These are phyloP conservation scores for Williopsis jadinii DNA, from an alignment of 1,139 yeast species.

Conservation along the genomic window DNA sequence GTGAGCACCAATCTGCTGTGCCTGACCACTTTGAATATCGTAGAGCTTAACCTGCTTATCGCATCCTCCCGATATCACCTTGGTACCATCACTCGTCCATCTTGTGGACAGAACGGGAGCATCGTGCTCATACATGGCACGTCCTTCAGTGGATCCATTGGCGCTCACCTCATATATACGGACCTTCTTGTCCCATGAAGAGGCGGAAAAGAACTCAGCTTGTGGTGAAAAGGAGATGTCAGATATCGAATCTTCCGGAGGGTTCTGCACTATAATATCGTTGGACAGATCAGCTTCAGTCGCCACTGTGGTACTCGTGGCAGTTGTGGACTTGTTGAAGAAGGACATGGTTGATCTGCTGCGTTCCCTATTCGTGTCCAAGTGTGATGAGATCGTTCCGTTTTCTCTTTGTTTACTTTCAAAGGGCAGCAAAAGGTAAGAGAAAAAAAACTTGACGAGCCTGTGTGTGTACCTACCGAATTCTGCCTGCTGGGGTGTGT, in stretches of 20 bases:
- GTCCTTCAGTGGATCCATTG: constrained; percentile 61
- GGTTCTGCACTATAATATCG: constrained; percentile 71
- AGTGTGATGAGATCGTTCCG: no score
- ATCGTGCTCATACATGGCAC: constrained; percentile 85
- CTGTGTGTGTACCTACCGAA: no score
- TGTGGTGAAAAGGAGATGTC: constrained; percentile 90
- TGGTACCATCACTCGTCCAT: constrained; percentile 84
- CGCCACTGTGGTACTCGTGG: constrained; percentile 34
- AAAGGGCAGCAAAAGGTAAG: no score
- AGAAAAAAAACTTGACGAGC: no score
- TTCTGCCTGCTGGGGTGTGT: no score
- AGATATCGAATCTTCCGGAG: constrained; percentile 90
- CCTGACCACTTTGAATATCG: constrained; percentile 77
- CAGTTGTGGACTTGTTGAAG: constrained; percentile 13
- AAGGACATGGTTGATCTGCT: constrained; percentile 11
- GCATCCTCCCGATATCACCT: constrained; percentile 86
- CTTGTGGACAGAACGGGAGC: constrained; percentile 80
- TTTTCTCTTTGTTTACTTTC: not conserved
- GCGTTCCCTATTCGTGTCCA: no score
- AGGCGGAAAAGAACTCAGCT: constrained; percentile 70
- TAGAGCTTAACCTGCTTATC: constrained; percentile 84
- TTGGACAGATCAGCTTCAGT: constrained; percentile 66
- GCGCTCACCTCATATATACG: constrained; percentile 82
- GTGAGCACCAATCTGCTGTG: constrained; percentile 81
- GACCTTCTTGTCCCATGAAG: constrained; percentile 95